Evolutionary conservation across 2,329 filamentous ascomycete genomes (phyloP).

Genomic region (Tolypocladium endophyticum): DNA sequence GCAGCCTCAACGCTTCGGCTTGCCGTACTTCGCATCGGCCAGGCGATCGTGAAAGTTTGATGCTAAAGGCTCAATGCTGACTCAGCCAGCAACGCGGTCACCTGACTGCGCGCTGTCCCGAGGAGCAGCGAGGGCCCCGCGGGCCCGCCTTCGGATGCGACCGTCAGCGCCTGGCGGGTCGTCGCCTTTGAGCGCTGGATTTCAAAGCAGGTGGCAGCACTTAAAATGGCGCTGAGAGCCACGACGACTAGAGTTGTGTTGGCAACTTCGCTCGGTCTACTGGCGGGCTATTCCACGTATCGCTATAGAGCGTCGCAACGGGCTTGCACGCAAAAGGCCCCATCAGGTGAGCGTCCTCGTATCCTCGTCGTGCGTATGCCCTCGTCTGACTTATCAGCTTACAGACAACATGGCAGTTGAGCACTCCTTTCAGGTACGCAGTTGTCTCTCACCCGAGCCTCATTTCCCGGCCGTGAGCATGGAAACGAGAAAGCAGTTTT

Average conservation of each 20-base stretch:
- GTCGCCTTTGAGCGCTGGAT: slow-evolving; percentile 9
- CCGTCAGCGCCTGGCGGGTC: background rate
- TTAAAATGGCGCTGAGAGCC: slow-evolving; percentile 16
- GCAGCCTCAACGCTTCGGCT: background rate
- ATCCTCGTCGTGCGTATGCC: background rate
- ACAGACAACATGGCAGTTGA: slow-evolving; percentile 29
- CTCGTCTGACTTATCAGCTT: slow-evolving; percentile 3
- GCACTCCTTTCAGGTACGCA: slow-evolving; percentile 34
- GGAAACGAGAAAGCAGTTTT: background rate
- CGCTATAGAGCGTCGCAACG: slow-evolving; percentile 12
- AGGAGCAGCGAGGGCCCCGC: background rate
- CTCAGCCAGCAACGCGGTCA: background rate
- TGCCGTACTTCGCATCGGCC: background rate
- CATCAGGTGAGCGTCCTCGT: background rate
- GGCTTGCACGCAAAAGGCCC: slow-evolving; percentile 7
- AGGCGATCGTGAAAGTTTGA: slow-evolving; percentile 1
- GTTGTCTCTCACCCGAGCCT: slow-evolving; percentile 8
- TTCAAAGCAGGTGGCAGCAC: slow-evolving; percentile 19
- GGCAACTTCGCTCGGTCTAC: slow-evolving; percentile 16
- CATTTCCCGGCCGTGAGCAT: background rate
- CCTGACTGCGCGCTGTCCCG: background rate
- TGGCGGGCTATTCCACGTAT: slow-evolving; percentile 18
- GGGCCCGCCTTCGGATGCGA: background rate
- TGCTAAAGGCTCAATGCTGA: background rate
- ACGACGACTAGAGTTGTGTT: slow-evolving; percentile 13